Percentiles rank a stretch among this genome's conserved stretches.
Conservation (phyloP, 495 filamentous ascomycete species). For the Rostrohypoxylon terebratum region DNA sequence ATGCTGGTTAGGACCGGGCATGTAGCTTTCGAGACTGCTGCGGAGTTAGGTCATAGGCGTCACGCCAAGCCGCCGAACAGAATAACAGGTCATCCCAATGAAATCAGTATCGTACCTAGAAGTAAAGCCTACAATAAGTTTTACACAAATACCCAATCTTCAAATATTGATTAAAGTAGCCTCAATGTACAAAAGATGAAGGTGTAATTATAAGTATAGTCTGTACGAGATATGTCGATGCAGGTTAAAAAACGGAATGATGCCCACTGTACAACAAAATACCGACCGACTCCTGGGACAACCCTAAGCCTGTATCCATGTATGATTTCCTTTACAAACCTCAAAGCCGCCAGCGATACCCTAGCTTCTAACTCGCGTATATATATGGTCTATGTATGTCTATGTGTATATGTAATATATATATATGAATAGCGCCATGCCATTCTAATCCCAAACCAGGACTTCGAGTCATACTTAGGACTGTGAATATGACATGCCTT, state of each 20-base stretch:
- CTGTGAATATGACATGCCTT: not conserved
- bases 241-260: not conserved
- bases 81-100: not conserved
- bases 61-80: not conserved
- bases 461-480: not conserved
- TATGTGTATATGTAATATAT: not conserved
- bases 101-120: not conserved
- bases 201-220: not conserved
- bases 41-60: not conserved
- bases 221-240: not conserved
- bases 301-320: not conserved
- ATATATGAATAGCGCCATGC: not conserved
- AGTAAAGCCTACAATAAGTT: not conserved
- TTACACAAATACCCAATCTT: not conserved
- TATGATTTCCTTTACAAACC: not conserved
- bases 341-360: not conserved
- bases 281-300: not conserved
- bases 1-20: not conserved
- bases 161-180: not conserved
- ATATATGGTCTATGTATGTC: not conserved
- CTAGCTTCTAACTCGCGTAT: not conserved
- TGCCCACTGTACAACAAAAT: not conserved
- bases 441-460: constrained; percentile 6
- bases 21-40: not conserved
- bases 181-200: not conserved